A percentile compares a stretch with the other conserved stretches of the same genome.
These are phyloP conservation scores for Hirsutella rhossiliensis DNA, from an alignment of 2,329 filamentous ascomycete genomes.

Conservation along the genomic window DNA sequence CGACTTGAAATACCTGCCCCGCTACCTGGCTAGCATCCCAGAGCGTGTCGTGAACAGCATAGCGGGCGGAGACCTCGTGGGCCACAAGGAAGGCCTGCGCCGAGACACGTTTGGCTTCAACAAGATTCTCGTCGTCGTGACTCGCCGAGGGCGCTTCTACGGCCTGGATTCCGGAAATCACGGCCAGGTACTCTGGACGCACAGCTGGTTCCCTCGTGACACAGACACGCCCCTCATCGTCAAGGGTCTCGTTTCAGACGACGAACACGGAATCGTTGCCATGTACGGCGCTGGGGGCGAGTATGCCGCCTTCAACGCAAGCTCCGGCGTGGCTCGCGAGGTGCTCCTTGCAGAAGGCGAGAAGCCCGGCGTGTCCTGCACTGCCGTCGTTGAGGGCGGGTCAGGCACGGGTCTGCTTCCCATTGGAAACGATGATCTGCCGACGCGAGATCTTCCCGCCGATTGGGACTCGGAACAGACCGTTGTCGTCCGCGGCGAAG, in stretches of 20 bases:
- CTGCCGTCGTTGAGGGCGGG: conserved; percentile 39
- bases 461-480: conserved; percentile 37
- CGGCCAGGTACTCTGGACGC: conserved; percentile 66
- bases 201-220: conserved; percentile 46
- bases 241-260: conserved; percentile 52
- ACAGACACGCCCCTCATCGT: conserved; percentile 50
- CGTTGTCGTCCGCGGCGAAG: conserved; percentile 38
- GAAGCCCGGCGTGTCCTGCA: conserved; percentile 19
- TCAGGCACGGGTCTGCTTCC: conserved; percentile 42
- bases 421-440: conserved; percentile 35
- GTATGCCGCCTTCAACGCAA: conserved; percentile 41
- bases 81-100: conserved; percentile 33
- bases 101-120: conserved; percentile 79
- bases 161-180: conserved; percentile 66
- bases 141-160: conserved; percentile 65
- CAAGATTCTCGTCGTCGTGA: conserved; percentile 73
- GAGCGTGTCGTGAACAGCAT: conserved; percentile 54
- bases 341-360: conserved; percentile 10
- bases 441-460: conserved; percentile 30
- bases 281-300: conserved; percentile 51
- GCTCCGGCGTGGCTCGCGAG: conserved; percentile 39
- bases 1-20: conserved; percentile 67
- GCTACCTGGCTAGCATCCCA: conserved; percentile 59
- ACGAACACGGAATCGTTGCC: conserved; percentile 41
- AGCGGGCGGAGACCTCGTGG: conserved; percentile 39